These are phyloP conservation scores for Sugiyamaella novakii DNA, from an alignment of 1,139 yeast genomes.

Conservation along the genomic window DNA sequence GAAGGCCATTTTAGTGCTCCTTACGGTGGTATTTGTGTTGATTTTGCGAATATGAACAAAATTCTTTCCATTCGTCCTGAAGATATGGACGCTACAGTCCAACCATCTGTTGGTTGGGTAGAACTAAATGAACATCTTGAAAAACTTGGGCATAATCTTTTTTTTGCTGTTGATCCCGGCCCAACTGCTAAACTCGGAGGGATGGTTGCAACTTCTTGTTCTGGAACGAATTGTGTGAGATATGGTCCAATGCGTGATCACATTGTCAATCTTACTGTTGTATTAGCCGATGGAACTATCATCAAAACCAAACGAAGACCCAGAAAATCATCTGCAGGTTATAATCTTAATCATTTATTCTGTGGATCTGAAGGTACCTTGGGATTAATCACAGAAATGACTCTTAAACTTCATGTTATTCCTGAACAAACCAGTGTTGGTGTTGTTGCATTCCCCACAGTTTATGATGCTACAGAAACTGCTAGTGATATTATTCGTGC, in stretches of 20 bases:
- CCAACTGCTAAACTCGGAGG: conserved; percentile 82
- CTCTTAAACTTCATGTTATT: conserved; percentile 65
- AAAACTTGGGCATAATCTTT: conserved; percentile 48
- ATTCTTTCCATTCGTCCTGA: conserved; percentile 58
- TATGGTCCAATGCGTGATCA: conserved; percentile 81
- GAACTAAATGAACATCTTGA: conserved; percentile 58
- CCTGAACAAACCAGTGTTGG: conserved; percentile 67
- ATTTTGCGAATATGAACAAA: conserved; percentile 59
- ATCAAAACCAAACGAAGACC: conserved; percentile 74
- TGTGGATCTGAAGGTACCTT: conserved; percentile 78
- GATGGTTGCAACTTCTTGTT: conserved; percentile 72
- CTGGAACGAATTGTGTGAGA: conserved; percentile 76
- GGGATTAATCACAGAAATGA: conserved; percentile 76
- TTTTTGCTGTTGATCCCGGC: conserved; percentile 81
- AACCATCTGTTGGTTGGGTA: conserved; percentile 84
- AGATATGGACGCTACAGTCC: conserved; percentile 72
- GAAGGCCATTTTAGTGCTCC: conserved; percentile 90
- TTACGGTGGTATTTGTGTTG: conserved; percentile 62
- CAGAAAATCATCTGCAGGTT: conserved; percentile 77
- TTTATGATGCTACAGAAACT: conserved; percentile 65
- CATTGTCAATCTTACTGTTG: conserved; percentile 69
- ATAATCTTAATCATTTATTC: conserved; percentile 66
- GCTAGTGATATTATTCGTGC: conserved; percentile 60
- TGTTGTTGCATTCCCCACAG: conserved; percentile 62
- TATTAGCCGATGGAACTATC: conserved; percentile 76